phyloP scores from a whole-genome alignment of 75 land plant species.

The Picea glauca region DNA sequence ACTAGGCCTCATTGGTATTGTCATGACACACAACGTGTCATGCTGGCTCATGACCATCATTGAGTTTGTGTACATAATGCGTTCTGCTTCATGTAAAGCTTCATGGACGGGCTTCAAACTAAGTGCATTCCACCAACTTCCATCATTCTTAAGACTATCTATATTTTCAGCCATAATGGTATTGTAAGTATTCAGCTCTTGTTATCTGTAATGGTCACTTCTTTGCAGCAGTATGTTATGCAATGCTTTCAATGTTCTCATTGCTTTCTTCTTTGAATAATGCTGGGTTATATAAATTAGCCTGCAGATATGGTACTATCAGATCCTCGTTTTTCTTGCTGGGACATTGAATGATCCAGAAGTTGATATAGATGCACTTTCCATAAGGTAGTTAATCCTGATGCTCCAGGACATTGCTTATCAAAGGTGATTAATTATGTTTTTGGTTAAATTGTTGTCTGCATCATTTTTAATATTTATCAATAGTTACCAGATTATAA shows the following conservation, averaged over 20 bases:
- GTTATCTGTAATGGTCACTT: not conserved
- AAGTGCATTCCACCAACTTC: slow-evolving; percentile 21
- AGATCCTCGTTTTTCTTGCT: slow-evolving; percentile 14
- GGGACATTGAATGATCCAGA: slow-evolving; percentile 13
- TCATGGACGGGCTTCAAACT: slow-evolving; percentile 34
- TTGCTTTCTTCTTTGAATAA: not conserved
- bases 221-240: not conserved
- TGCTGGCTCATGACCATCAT: slow-evolving; percentile 21
- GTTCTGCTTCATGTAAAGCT: slow-evolving; percentile 15
- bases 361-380: slow-evolving; percentile 15
- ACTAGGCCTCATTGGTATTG: slow-evolving; percentile 24
- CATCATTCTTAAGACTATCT: slow-evolving; percentile 13
- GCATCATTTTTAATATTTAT: not conserved
- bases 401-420: slow-evolving; percentile 10
- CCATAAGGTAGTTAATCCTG: slow-evolving; percentile 15
- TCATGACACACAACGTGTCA: slow-evolving; percentile 22
- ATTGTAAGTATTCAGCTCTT: slow-evolving; percentile 10
- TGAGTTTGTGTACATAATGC: slow-evolving; percentile 15
- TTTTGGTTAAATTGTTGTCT: not conserved
- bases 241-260: not conserved
- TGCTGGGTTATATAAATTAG: slow-evolving; percentile 7
- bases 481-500: not conserved
- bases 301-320: slow-evolving; percentile 17
- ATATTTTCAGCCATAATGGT: slow-evolving; percentile 31
- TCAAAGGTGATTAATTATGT: slow-evolving; percentile 5